Evolutionary conservation across 768 basidiomycete genomes (phyloP), one percentile per base, ranked within the genome.

Genomic region (Mycena amicta): DNA sequence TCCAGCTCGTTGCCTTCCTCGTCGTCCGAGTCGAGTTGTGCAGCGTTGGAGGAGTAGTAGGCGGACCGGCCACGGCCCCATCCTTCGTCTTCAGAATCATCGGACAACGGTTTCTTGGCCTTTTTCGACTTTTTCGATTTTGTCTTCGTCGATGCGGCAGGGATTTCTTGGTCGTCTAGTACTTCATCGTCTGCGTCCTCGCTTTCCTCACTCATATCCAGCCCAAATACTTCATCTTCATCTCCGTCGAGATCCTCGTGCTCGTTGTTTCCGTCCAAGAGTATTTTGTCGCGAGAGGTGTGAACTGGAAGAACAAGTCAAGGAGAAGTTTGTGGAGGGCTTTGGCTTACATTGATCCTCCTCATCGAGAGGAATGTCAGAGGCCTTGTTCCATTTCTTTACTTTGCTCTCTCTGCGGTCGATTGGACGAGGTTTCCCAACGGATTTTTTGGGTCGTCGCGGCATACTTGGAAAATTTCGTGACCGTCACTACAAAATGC

Each of bases 1-100:
- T 98, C 94, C 50, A 96, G 74, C 63, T 90, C 89, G 67, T 91
- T 84, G 30, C 86, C 90, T 71, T 96, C 95, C 66, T 96, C 95
- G 62, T 95, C 89, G 64, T 92, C 91, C 33, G 88, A 89, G 52
- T 92, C 92, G 33, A 93, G 75, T 54, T 90, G 76, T 31, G 80
- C 88, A 29, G 90, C 92, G 70, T 93, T 93, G 3, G 90, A 91
- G 3, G 92, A 85, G 69, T 96, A 96, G 73, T 95, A 98, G 3
- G 85, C 88, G 39, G 85, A 80, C 72, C 88, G 88, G 61, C 85
- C 83, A 58, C 77, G 80, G 11, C 95, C 95, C 95, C 95, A 98
- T 1, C 82, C 83, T 71, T 93, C 92, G 60, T 83, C 84, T 57
- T 83, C 83, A 25, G 71, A 70, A 8, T 70, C 66, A 3, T 68